Base-by-base conservation (phyloP, 257 asterid species). In the Mitragyna speciosa region DNA sequence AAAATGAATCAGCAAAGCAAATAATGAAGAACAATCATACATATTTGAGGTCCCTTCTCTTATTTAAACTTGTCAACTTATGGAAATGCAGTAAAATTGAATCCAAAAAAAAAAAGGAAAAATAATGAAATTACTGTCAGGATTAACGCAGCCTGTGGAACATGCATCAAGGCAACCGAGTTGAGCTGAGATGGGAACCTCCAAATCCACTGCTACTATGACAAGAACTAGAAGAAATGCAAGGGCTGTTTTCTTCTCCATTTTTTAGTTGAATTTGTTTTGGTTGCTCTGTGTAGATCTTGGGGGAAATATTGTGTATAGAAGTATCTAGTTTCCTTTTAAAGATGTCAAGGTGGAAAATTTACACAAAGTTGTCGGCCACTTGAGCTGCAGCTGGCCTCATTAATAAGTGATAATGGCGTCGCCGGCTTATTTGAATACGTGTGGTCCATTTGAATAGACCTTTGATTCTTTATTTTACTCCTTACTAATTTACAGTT, bases 121-220 rank as follows among this genome's bases (percentile, higher is more conserved):
- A 73, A 31, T 14, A 58, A 65, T 48, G 9, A 15, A 39, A 9
- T 72, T 84, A 88, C 92, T 12, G 61, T 84, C 77, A 22, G 54
- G 59, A 31, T 72, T 49, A 52, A 89, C 86, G 82, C 93, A 90
- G 81, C 17, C 92, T 7, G 89, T 87, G 8, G 79, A 11, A 68
- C 95, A 90, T 81, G 70, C 56, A 79, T 90, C 95, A 73, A 51
- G 22, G 78, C 95, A 90, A 84, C 79, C 81, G 77, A 61, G 1
- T 28, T 83, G 88, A 48, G 83, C 87, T 76, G 90, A 71, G 69
- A 71, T 67, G n/a, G 85, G 83, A 68, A 78, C 73, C 49, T 75
- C 82, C 65, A 85, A 51, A 45, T 89, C 82, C 16, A 88, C 86
- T 6, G 89, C 79, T 19, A 86, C 14, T 49, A 87, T 33, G 58